Base-by-base conservation (phyloP, 75 land plant genomes). In the Chamaecyparis obtusa region DNA sequence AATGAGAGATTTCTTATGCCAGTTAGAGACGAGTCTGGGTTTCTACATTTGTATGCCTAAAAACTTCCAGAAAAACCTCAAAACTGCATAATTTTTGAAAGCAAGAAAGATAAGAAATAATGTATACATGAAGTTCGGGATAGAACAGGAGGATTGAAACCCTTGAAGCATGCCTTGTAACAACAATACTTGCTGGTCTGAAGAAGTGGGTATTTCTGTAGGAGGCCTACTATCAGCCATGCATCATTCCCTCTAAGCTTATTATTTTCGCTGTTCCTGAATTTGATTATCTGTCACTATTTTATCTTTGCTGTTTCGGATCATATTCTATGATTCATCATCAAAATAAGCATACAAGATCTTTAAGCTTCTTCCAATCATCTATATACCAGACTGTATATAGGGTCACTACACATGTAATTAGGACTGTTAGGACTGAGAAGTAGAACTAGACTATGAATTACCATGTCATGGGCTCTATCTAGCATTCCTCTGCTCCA, bases 131-230 rank as follows among this genome's bases (percentile, higher is more conserved):
- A 27, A 81, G n/a, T 74, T 74, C 1, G n/a, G 9, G 15, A 51
- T 10, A 46, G 83, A 9, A 21, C 27, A 81, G 48, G 51, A 46
- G 32, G 49, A 46, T 81, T 51, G 51, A 46, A 81, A 21, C 43
- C 83, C 83, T 44, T 81, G 83, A 81, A 81, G 51, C 83, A 81
- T 81, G 32, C 54, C 54, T 51, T 46, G 46, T 46, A n/a, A 64
- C 24, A 64, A 24, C n/a, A 46, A n/a, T 0, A 81, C 43, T 41
- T 46, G 83, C 32, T 81, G 46, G 32, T 81, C 46, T 24, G 49
- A 46, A 37, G 21, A 19, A 11, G 83, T 43, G 83, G 48, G n/a
- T 44, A 37, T 46, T 43, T 44, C 44, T 2, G 30, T 43, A n/a
- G 46, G 10, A 78, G 14, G 83, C 54, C 54, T 41, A 0, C 54